phyloP scores from a whole-genome alignment of 129 eudicot species.

The Saussurea involucrata region DNA sequence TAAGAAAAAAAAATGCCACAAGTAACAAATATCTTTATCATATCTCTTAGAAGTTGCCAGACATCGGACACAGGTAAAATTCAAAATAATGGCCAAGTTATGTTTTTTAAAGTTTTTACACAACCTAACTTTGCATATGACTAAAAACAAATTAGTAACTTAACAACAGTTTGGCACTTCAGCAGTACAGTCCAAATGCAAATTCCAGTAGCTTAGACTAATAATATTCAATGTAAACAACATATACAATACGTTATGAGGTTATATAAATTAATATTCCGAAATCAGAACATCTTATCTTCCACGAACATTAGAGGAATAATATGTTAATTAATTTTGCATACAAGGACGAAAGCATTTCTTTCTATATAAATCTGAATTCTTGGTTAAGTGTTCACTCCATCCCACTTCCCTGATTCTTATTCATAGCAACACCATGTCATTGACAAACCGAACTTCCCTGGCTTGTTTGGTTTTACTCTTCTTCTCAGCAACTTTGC shows the following conservation, averaged over 20 bases:
- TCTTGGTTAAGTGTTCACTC: background rate
- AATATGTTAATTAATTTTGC: background rate
- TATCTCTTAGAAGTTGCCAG: background rate
- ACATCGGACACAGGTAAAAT: background rate
- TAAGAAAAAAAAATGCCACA: background rate
- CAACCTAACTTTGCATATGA: too few species aligned
- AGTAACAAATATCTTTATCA: background rate
- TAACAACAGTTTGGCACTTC: background rate
- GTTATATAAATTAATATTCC: background rate
- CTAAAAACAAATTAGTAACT: background rate
- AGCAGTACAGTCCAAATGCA: background rate
- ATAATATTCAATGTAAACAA: background rate
- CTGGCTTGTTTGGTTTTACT: constrained; percentile 4
- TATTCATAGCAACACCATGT: background rate
- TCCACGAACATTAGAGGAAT: background rate
- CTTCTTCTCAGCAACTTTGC: background rate
- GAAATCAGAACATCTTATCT: background rate
- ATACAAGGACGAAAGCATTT: background rate
- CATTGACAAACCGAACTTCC: background rate
- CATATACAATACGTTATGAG: background rate
- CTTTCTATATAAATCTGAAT: background rate
- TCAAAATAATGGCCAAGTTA: background rate
- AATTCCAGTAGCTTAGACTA: too few species aligned
- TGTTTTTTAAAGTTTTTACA: background rate
- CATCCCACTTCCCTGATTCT: too few species aligned